Evolutionary conservation across 305 asterid genomes (phyloP), one percentile per base, ranked within the genome.

Genomic region (Withania somnifera): DNA sequence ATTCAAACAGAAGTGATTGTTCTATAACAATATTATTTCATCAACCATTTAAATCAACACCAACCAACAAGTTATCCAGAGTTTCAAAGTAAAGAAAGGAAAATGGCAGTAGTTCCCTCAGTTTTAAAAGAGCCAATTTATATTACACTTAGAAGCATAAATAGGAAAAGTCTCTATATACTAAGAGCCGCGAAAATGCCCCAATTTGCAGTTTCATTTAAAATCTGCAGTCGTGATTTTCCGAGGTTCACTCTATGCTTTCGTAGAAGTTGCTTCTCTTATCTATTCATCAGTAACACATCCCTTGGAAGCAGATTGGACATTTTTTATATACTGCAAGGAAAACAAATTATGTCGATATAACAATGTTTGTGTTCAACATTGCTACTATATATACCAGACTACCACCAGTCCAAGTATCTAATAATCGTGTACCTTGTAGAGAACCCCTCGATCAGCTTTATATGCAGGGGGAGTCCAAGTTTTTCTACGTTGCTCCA

Each of bases 231-330:
- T 47, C 79, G 15, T 3, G 26, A 52, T 66, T 81, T 75, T 71
- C 36, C 78, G 19, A 30, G 34, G 40, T 60, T 51, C 28, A 54
- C 85, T 81, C 83, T 77, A 67, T 67, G 83, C 83, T 81, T 76
- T 54, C 20, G 1, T 19, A 38, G 36, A 36, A 24, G 22, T 13
- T 19, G 40, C 0, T 60, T 32, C 61, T 66, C 45, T 66, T 85
- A 61, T 83, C 79, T 86, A 86, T 86, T 95, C 99, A 68, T 95
- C 99, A 0, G 99, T 95, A 71, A 95, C 97, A n/a, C 99, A 95
- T 85, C 99, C 99, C 17, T 83, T 89, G n/a, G 99, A 95, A 42
- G 99, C 99, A 28, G 99, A 88, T 57, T 89, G 97, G 78, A 95
- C 99, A 24, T 86, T 91, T 90, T 89, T 93, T 42, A 95, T 95